Evolutionary conservation across 495 filamentous ascomycete genomes (phyloP), one percentile per base, ranked within the genome.

Genomic region (Penicillium ucsense): DNA sequence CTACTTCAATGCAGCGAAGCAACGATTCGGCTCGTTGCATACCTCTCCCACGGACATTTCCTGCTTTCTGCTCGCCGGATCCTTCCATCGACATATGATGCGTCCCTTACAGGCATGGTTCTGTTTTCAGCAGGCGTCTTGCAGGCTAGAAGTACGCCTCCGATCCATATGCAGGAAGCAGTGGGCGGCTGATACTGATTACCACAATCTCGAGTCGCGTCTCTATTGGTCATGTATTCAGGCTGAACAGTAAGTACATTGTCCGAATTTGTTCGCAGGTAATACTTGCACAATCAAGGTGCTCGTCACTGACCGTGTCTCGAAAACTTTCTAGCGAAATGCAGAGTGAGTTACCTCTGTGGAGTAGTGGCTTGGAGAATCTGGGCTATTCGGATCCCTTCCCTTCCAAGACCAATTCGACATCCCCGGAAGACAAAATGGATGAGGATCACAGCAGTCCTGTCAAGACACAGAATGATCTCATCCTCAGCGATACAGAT

Each of bases 191-290:
- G 49, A 62, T 39, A 48, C 42, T 10, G 43, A 60, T 35, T 62
- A 60, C 32, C 47, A 62, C 38, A 62, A 60, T 33, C 38, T 62
- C 9, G 59, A 62, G 9, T 55, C 59, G 5, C 49, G 59, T 9
- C 37, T 62, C 28, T 62, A 62, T 30, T 62, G 59, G 59, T 54
- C 59, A 28, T 62, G 59, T 48, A 62, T 62, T 7, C 54, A 60
- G 37, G 57, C 54, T 4, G 59, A 62, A 37, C 57, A 57, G 59
- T 62, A 37, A 44, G 54, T 43, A 20, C 20, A 1, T 20, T 20
- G 20, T 20, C 20, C 20, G 20, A 20, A 20, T 20, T 20, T 20
- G 20, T 20, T 20, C 20, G 20, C 20, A 20, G 20, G 2, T 20
- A 20, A 20, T 20, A 20, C 20, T 20, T 20, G 20, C 20, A 20